These are phyloP conservation scores for Aspergillus transmontanensis DNA, from an alignment of 2,329 filamentous ascomycete genomes.

Conservation along the genomic window DNA sequence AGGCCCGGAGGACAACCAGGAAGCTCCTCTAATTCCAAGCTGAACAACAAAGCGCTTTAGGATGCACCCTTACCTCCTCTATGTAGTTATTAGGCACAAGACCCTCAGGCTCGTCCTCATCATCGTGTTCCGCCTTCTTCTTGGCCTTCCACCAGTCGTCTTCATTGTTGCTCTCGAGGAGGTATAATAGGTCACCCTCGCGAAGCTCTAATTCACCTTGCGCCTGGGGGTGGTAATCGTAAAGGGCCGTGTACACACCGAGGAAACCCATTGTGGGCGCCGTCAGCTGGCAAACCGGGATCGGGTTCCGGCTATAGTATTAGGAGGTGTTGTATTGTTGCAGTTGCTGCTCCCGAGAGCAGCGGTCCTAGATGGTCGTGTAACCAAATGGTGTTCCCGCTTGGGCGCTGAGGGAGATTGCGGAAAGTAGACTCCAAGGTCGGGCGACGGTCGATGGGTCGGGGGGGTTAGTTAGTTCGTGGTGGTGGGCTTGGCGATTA, in stretches of 20 bases:
- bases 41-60: background rate
- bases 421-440: conserved; percentile 13
- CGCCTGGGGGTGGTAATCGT: conserved; percentile 87
- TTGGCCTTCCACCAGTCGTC: conserved; percentile 96
- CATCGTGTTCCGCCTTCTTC: conserved; percentile 79
- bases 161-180: conserved; percentile 77
- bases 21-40: background rate
- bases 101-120: conserved; percentile 88
- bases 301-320: conserved; percentile 7
- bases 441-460: conserved; percentile 20
- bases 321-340: background rate
- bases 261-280: conserved; percentile 75
- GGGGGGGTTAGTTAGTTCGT: conserved; percentile 12
- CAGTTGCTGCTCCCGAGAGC: background rate
- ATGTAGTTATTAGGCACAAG: conserved; percentile 94
- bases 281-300: conserved; percentile 15
- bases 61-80: conserved; percentile 69
- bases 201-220: conserved; percentile 81
- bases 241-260: conserved; percentile 85
- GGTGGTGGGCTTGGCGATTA: conserved; percentile 9
- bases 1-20: background rate
- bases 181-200: conserved; percentile 86
- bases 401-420: conserved; percentile 1
- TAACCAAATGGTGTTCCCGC: background rate
- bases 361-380: conserved; percentile 6